Conservation (phyloP, 805 yeast species). For the Teunomyces gatunensis region DNA sequence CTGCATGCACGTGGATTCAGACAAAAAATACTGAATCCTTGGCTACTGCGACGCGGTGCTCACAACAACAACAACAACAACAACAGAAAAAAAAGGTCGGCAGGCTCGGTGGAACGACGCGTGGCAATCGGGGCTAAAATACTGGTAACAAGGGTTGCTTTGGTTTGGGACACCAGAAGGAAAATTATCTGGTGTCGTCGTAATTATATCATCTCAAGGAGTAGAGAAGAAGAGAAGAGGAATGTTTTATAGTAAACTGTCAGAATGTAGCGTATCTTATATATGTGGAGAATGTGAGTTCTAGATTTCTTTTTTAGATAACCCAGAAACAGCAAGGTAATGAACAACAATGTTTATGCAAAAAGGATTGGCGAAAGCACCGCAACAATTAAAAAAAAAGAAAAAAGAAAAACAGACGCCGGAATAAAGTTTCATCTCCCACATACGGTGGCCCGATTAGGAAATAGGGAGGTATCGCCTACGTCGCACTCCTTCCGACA, state of each 20-base stretch:
- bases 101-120: background rate
- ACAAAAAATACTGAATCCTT: background rate
- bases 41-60: background rate
- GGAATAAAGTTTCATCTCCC: background rate
- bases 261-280: background rate
- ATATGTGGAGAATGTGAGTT: background rate
- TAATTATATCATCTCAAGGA: too few species aligned
- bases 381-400: background rate
- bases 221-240: background rate
- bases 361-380: background rate
- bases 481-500: constrained; percentile 3
- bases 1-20: background rate
- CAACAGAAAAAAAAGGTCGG: background rate
- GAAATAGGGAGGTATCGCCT: constrained; percentile 5
- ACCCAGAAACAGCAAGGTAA: background rate
- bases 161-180: too few species aligned
- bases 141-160: too few species aligned
- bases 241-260: background rate
- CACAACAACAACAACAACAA: background rate
- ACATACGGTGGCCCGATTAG: background rate
- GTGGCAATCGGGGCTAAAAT: too few species aligned
- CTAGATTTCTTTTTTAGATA: background rate
- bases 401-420: background rate
- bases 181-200: too few species aligned
- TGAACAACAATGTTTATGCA: background rate